Conservation (phyloP, 805 yeast species). For the Kodamaea sagamina region DNA sequence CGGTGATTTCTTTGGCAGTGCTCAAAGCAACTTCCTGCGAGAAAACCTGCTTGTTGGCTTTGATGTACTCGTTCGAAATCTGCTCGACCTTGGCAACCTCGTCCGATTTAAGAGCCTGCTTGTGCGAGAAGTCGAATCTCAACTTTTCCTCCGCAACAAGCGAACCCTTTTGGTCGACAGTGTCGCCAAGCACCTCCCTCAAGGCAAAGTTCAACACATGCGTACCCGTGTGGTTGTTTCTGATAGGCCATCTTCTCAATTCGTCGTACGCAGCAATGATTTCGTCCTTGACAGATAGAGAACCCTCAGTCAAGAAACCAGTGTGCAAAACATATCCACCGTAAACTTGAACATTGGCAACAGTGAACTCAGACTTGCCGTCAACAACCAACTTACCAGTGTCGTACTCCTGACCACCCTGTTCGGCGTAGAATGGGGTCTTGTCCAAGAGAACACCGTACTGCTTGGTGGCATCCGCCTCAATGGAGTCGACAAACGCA, state of each 20-base stretch:
- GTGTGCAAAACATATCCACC: conserved; percentile 97
- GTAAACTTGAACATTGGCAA: conserved; percentile 86
- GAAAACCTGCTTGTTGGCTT: conserved; percentile 69
- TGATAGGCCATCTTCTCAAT: conserved; percentile 91
- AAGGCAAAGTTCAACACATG: conserved; percentile 90
- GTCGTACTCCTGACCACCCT: conserved; percentile 98
- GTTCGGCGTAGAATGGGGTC: conserved; percentile 97
- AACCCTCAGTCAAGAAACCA: conserved; percentile 80
- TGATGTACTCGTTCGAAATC: conserved; percentile 70
- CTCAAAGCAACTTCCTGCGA: conserved; percentile 79
- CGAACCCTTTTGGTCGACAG: conserved; percentile 94
- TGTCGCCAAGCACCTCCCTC: conserved; percentile 81
- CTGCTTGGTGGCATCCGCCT: conserved; percentile 44
- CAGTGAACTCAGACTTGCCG: conserved; percentile 83
- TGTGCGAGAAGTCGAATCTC: conserved; percentile 95
- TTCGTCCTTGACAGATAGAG: conserved; percentile 62
- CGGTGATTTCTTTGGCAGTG: conserved; percentile 70
- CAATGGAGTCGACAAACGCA: conserved; percentile 53
- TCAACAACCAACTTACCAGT: conserved; percentile 91
- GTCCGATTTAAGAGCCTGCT: conserved; percentile 70
- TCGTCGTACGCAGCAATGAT: conserved; percentile 90
- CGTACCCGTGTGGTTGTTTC: conserved; percentile 98
- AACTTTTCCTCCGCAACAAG: conserved; percentile 92
- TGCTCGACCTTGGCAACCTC: conserved; percentile 78
- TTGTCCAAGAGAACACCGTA: conserved; percentile 82